phyloP scores from a whole-genome alignment of 106 monocot species.

The Allium sativum region DNA sequence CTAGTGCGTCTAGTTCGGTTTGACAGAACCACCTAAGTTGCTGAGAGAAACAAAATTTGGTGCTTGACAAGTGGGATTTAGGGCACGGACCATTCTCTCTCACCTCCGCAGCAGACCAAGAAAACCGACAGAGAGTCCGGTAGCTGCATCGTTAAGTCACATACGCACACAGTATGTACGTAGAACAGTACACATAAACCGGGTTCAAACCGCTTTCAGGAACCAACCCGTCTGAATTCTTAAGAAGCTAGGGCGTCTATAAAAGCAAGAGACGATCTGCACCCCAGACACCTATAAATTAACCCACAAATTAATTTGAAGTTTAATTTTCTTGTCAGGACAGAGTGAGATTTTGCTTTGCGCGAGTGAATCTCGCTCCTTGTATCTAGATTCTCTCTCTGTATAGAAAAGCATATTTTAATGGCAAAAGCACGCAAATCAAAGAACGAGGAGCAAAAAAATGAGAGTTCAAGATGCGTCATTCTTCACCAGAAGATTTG shows the following conservation, averaged over 20 bases:
- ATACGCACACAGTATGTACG: too few species aligned
- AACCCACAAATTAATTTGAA: too few species aligned
- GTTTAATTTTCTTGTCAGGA: not conserved
- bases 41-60: too few species aligned
- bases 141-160: too few species aligned
- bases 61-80: too few species aligned
- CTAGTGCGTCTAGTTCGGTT: too few species aligned
- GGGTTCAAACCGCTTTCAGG: too few species aligned
- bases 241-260: not conserved
- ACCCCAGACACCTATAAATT: not conserved
- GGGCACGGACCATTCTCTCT: too few species aligned
- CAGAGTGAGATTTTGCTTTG: not conserved
- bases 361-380: conserved; percentile 3
- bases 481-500: conserved; percentile 93
- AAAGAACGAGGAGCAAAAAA: conserved; percentile 66
- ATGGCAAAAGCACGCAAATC: conserved; percentile 96
- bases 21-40: too few species aligned
- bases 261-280: not conserved
- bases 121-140: too few species aligned
- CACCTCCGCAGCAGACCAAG: too few species aligned
- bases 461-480: conserved; percentile 28
- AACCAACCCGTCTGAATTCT: not conserved
- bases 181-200: too few species aligned
- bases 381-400: not conserved
- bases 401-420: not conserved